Evolutionary conservation across 2,329 filamentous ascomycete species (phyloP).

Genomic region (Chaetoscypha palmicola): DNA sequence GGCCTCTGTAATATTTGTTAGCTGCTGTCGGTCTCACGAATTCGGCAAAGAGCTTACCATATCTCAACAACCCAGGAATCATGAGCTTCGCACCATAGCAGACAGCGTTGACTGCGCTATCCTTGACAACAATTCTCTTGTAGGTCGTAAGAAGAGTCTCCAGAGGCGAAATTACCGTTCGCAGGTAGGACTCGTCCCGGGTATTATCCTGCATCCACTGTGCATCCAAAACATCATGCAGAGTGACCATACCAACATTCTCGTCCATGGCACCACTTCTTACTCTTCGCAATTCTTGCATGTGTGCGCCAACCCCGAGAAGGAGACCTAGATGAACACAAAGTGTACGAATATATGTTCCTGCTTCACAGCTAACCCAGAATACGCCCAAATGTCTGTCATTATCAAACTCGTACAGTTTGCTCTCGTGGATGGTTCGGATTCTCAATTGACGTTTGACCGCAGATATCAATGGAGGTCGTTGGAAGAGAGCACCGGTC

Average conservation of each 20-base stretch:
- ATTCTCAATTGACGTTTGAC: slow-evolving; percentile 99
- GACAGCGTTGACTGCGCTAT: slow-evolving; percentile 90
- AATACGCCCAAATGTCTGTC: slow-evolving; percentile 95
- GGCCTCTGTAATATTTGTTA: slow-evolving; percentile 51
- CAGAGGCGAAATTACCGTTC: slow-evolving; percentile 83
- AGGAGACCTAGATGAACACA: slow-evolving; percentile 83
- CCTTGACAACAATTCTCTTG: slow-evolving; percentile 97
- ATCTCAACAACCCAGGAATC: slow-evolving; percentile 91
- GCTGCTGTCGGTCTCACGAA: slow-evolving; percentile 10
- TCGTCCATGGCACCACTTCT: slow-evolving; percentile 94
- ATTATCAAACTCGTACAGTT: slow-evolving; percentile 96
- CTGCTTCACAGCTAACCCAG: slow-evolving; percentile 98
- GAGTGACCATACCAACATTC: slow-evolving; percentile 78
- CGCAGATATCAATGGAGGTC: slow-evolving; percentile 92
- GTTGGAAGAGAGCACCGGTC: slow-evolving; percentile 94
- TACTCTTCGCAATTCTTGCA: slow-evolving; percentile 95
- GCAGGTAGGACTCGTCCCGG: slow-evolving; percentile 85
- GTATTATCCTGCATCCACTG: slow-evolving; percentile 97
- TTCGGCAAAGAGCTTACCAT: slow-evolving; percentile 50
- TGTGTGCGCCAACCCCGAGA: slow-evolving; percentile 82
- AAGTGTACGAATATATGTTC: slow-evolving; percentile 97
- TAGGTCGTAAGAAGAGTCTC: slow-evolving; percentile 88
- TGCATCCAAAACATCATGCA: slow-evolving; percentile 92
- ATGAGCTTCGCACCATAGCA: slow-evolving; percentile 99
- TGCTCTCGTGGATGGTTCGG: slow-evolving; percentile 95